phyloP scores from a whole-genome alignment of 1,284 basidiomycete species.

The Abortiporus biennis region DNA sequence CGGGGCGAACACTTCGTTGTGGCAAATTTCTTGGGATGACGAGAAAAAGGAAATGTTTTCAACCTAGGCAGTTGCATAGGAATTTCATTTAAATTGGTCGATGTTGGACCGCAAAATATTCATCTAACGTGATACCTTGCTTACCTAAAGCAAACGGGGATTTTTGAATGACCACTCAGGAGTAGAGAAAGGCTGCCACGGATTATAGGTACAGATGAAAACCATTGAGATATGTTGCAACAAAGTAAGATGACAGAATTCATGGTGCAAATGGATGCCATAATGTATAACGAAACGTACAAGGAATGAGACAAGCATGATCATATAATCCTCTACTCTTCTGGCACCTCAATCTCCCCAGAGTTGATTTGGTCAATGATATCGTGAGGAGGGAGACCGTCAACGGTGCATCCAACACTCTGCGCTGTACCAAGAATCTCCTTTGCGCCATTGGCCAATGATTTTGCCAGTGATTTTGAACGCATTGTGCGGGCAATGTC shows the following conservation, averaged over 20 bases:
- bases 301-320: conserved; percentile 5
- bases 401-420: conserved; percentile 93
- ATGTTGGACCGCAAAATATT: too few relatives aligned
- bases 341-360: conserved; percentile 92
- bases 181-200: too few relatives aligned
- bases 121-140: too few relatives aligned
- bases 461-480: conserved; percentile 92
- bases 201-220: too few relatives aligned
- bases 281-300: too few relatives aligned
- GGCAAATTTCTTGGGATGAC: neutral
- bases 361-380: conserved; percentile 95
- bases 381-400: conserved; percentile 92
- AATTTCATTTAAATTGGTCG: too few relatives aligned
- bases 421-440: conserved; percentile 94
- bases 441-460: conserved; percentile 87
- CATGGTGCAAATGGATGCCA: too few relatives aligned
- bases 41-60: neutral
- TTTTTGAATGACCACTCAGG: too few relatives aligned
- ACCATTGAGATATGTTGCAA: too few relatives aligned
- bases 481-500: conserved; percentile 97
- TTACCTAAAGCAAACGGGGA: too few relatives aligned
- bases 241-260: too few relatives aligned
- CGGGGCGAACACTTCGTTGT: neutral
- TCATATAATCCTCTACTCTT: conserved; percentile 60
- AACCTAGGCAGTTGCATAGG: too few relatives aligned